phyloP scores from a whole-genome alignment of 371 early-diverging fungal genomes.

The Rhizopus microsporus region DNA sequence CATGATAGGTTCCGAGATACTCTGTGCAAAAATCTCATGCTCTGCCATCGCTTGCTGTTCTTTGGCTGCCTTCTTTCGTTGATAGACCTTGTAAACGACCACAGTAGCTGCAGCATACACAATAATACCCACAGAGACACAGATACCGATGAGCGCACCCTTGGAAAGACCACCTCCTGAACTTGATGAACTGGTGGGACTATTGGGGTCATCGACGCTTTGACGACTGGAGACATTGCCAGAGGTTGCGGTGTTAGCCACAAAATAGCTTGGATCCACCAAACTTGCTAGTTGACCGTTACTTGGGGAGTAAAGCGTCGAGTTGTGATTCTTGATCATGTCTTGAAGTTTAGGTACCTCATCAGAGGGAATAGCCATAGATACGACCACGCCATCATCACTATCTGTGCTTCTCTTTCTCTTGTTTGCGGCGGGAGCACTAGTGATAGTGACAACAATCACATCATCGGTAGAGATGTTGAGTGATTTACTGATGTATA shows the following conservation, averaged over 20 bases:
- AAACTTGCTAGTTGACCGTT: slow-evolving; percentile 45
- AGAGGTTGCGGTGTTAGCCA: background rate
- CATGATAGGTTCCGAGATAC: slow-evolving; percentile 38
- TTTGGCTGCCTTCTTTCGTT: slow-evolving; percentile 29
- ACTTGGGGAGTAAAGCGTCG: slow-evolving; percentile 31
- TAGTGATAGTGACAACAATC: slow-evolving; percentile 48
- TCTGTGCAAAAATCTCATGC: slow-evolving; percentile 41
- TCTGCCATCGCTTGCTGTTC: slow-evolving; percentile 35
- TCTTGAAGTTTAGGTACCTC: slow-evolving; percentile 22
- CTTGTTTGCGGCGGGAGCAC: slow-evolving; percentile 24
- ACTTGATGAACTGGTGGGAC: background rate
- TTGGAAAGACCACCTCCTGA: slow-evolving; percentile 32
- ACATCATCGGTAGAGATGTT: slow-evolving; percentile 38
- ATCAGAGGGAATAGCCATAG: slow-evolving; percentile 38
- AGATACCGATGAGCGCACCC: slow-evolving; percentile 44
- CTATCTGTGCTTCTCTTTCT: slow-evolving; percentile 6
- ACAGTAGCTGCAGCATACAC: slow-evolving; percentile 49
- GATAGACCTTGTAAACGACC: slow-evolving; percentile 34
- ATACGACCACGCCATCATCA: slow-evolving; percentile 34
- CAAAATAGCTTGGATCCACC: slow-evolving; percentile 36
- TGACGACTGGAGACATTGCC: slow-evolving; percentile 2
- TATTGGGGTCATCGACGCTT: background rate
- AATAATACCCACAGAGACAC: slow-evolving; percentile 41
- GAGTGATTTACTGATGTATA: slow-evolving; percentile 30
- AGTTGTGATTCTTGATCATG: slow-evolving; percentile 24